Evolutionary conservation across 768 basidiomycete genomes (phyloP), one percentile per base, ranked within the genome.

Genomic region (Ramaria sp.): DNA sequence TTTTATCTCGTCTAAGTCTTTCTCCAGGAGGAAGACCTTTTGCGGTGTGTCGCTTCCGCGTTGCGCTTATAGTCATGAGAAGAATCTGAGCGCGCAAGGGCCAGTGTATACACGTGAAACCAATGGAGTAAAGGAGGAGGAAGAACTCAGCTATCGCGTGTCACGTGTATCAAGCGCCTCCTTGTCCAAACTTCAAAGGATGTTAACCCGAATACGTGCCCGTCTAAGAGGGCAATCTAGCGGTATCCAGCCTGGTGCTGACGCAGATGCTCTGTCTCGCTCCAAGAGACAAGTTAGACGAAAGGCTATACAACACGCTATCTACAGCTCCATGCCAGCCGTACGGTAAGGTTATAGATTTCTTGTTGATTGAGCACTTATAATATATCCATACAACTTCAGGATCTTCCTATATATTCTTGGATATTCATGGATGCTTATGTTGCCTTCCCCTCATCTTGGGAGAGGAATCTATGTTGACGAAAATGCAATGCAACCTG

Each of bases 401-500:
- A 89, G 89, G 65, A 58, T 76, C 2, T 42, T 70, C 4, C 68
- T 96, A 24, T 75, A 90, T 50, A 50, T 73, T 24, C 69, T 71
- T 4, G 92, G 92, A 12, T 82, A 89, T 65, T 48, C 78, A n/a
- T 98, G 93, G 91, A 77, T 96, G 68, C 59, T 84, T n/a, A 69
- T 78, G 5, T 73, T 96, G 50, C 94, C 94, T 3, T 73, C 76
- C 12, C 71, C 80, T 5, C 69, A 69, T 0, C 72, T 94, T 4
- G 82, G 81, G 16, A 75, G 80, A 58, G 66, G 70, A 8, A 88
- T 82, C 8, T 95, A 91, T 64, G 85, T 95, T 48, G 92, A 95
- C 65, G 96, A 99, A 70, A 96, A 98, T 66, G 95, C 96, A 1
- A 69, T 99, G 18, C 90, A 94, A 62, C 94, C 96, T 9, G 84